phyloP scores from a whole-genome alignment of 345 rosid genomes.

The Cardamine resedifolia region DNA sequence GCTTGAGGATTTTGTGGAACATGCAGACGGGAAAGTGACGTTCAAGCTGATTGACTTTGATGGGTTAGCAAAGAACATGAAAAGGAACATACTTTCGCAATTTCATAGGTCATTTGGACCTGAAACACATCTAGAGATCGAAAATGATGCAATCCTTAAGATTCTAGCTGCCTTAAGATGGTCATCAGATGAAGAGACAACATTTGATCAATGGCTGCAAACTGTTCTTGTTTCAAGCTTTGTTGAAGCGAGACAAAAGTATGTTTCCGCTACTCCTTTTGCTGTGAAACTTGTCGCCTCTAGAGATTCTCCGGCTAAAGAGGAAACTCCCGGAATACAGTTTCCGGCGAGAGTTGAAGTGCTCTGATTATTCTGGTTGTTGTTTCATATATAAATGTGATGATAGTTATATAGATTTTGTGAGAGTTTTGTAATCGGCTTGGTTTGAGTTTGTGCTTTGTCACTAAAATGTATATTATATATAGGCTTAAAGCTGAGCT shows the following conservation, averaged over 20 bases:
- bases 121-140: slow-evolving; percentile 49
- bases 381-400: not conserved
- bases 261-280: slow-evolving; percentile 15
- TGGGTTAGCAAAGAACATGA: slow-evolving; percentile 46
- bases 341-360: slow-evolving; percentile 48
- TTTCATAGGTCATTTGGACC: slow-evolving; percentile 46
- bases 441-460: slow-evolving; percentile 36
- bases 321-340: slow-evolving; percentile 39
- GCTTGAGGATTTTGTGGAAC: slow-evolving; percentile 53
- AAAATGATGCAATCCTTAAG: slow-evolving; percentile 47
- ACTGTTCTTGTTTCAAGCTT: slow-evolving; percentile 50
- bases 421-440: slow-evolving; percentile 33
- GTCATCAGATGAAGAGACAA: slow-evolving; percentile 43
- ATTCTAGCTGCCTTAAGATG: slow-evolving; percentile 59
- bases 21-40: slow-evolving; percentile 50
- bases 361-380: not conserved
- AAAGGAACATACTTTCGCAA: slow-evolving; percentile 33
- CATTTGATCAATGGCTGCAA: slow-evolving; percentile 55
- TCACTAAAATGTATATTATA: slow-evolving; percentile 30
- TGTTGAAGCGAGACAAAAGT: slow-evolving; percentile 41
- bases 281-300: slow-evolving; percentile 46
- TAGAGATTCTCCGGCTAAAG: slow-evolving; percentile 39
- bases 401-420: slow-evolving; percentile 18
- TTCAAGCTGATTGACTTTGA: slow-evolving; percentile 65
- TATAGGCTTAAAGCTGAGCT: slow-evolving; percentile 21